Evolutionary conservation across 306 rosid species (phyloP), one percentile per base, ranked within the genome.

Genomic region (Parietaria judaica): DNA sequence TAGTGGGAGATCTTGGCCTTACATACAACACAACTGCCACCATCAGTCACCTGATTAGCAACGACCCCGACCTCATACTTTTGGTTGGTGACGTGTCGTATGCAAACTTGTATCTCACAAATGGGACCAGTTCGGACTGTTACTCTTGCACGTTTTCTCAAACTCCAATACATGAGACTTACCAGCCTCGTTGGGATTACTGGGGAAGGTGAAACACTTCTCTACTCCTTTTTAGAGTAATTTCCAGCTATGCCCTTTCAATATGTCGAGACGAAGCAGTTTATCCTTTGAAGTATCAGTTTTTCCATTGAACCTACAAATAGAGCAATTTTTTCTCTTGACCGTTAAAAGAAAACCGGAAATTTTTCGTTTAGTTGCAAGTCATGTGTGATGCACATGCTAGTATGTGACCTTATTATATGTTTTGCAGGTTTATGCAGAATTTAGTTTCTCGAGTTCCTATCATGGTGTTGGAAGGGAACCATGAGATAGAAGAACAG

Each of bases 101-200:
- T 57, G 95, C 97, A 4, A 86, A 86, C 47, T 58, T 82, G 51
- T 89, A 89, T 68, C 92, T 89, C 63, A 84, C 97, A 36, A 84
- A 86, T 76, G 95, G 97, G 48, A 89, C 95, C 8, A 85, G 97
- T 50, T 69, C 95, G 14, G 80, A 81, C 70, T 86, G 97, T 74
- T 86, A 89, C 79, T 74, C 83, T 53, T 86, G 97, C 77, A 61
- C 91, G 2, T 89, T 89, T 79, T 67, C 83, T 16, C 46, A 80
- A 17, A 80, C 84, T 66, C 95, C 89, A 11, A 86, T 89, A 48
- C 97, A 86, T 48, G 95, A 89, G 80, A 78, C 91, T 50, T 89
- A 81, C 78, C 97, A 84, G 75, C 97, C 95, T 83, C 77, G 89
- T 56, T 89, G 95, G 97, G 97, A 84, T 77, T 78, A 84, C 64